Percentiles rank a stretch among this genome's conserved stretches.
Conservation (phyloP, 2,329 filamentous ascomycete genomes). For the Alternaria sp. region DNA sequence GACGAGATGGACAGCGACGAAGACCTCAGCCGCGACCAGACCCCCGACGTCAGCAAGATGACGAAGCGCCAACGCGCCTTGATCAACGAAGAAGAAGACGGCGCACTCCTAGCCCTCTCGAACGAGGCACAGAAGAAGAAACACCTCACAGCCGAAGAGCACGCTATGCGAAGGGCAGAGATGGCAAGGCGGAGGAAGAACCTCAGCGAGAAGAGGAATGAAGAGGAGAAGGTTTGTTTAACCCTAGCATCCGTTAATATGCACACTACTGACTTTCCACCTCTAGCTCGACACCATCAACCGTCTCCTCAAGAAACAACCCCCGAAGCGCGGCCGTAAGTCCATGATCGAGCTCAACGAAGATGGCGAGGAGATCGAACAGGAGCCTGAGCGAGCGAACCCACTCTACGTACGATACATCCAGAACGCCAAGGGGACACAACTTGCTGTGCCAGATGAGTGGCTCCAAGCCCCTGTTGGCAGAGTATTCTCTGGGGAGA, state of each 20-base stretch:
- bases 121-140: constrained; percentile 77
- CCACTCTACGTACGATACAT: constrained; percentile 74
- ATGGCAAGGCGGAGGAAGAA: constrained; percentile 78
- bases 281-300: constrained; percentile 88
- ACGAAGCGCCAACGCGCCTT: constrained; percentile 71
- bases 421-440: constrained; percentile 66
- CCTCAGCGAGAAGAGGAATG: constrained; percentile 76
- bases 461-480: constrained; percentile 70
- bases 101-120: constrained; percentile 58
- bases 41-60: constrained; percentile 69
- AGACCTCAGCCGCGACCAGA: constrained; percentile 62
- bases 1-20: constrained; percentile 59
- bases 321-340: constrained; percentile 67
- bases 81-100: constrained; percentile 58
- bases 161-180: constrained; percentile 74
- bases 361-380: constrained; percentile 58
- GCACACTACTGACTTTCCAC: constrained; percentile 14
- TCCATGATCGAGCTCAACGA: constrained; percentile 55
- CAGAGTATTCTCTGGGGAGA: constrained; percentile 57
- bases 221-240: constrained; percentile 71
- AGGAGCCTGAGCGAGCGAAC: constrained; percentile 57
- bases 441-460: constrained; percentile 70
- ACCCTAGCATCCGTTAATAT: not conserved
- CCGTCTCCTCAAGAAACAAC: constrained; percentile 85
- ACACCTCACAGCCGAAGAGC: constrained; percentile 74